Conservation (phyloP, 208 protist species). For the Angomonas deanei region DNA sequence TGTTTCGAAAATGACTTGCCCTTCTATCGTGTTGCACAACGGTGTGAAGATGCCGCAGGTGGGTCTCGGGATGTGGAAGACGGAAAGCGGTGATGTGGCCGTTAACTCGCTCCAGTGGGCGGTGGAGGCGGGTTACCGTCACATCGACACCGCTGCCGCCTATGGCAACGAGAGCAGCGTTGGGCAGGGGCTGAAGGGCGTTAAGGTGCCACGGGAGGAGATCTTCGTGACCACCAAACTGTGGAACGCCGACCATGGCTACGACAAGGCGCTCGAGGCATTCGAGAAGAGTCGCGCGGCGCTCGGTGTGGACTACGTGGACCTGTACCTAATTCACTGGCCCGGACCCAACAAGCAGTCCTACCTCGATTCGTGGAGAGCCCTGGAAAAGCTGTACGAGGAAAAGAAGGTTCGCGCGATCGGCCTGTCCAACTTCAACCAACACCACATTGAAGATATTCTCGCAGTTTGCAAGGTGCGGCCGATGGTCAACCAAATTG, state of each 20-base stretch:
- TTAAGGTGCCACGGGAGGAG: slow-evolving; percentile 62
- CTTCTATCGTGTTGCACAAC: slow-evolving; percentile 18
- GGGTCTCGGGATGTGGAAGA: slow-evolving; percentile 69
- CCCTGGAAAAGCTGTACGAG: slow-evolving; percentile 68
- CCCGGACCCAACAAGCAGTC: slow-evolving; percentile 48
- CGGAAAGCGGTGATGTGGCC: slow-evolving; percentile 24
- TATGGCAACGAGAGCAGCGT: slow-evolving; percentile 85
- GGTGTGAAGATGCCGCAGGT: slow-evolving; percentile 64
- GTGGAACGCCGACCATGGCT: slow-evolving; percentile 27
- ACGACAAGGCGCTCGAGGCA: slow-evolving; percentile 40
- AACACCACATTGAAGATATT: slow-evolving; percentile 34
- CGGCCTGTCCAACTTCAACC: slow-evolving; percentile 78
- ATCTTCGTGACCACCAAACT: slow-evolving; percentile 86
- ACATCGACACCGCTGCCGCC: slow-evolving; percentile 72
- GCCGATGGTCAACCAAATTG: slow-evolving; percentile 84
- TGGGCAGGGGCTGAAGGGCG: slow-evolving; percentile 20
- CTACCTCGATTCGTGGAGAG: slow-evolving; percentile 56
- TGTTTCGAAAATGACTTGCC: not conserved
- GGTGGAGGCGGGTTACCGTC: slow-evolving; percentile 59
- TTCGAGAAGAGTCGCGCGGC: slow-evolving; percentile 50
- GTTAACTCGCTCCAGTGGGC: slow-evolving; percentile 36
- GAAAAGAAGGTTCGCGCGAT: slow-evolving; percentile 62
- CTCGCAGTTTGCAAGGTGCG: slow-evolving; percentile 39
- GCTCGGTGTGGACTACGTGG: slow-evolving; percentile 82
- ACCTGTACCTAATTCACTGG: slow-evolving; percentile 94